phyloP scores from a whole-genome alignment of 108 stramenopile genomes.

The Skeletonema marinoi region DNA sequence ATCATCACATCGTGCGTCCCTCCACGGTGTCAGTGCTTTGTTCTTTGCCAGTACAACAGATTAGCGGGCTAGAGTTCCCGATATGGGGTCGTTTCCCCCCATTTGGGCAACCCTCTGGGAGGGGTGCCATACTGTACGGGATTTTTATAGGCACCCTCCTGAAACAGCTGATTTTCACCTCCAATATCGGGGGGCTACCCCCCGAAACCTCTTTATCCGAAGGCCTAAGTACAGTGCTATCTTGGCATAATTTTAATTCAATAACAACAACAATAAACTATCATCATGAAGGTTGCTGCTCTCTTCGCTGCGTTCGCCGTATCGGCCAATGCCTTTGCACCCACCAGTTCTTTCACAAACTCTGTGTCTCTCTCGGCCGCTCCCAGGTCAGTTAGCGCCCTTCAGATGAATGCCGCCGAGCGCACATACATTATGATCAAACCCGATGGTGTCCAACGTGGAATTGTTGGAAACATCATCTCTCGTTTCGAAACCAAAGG shows the following conservation, averaged over 20 bases:
- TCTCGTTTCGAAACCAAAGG: slow-evolving; percentile 92
- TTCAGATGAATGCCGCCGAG: slow-evolving; percentile 64
- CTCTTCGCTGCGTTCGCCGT: slow-evolving; percentile 27
- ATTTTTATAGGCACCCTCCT: too few relatives aligned
- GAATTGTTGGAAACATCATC: slow-evolving; percentile 90
- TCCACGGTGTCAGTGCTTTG: not conserved
- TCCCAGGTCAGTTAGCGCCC: slow-evolving; percentile 29
- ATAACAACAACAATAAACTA: not conserved
- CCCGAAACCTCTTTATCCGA: too few relatives aligned
- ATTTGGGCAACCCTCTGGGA: too few relatives aligned
- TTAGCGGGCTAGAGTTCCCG: too few relatives aligned
- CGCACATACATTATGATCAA: slow-evolving; percentile 90
- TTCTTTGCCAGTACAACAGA: not conserved
- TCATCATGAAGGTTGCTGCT: slow-evolving; percentile 42
- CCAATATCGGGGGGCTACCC: too few relatives aligned
- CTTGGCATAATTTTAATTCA: too few relatives aligned
- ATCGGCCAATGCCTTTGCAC: slow-evolving; percentile 50
- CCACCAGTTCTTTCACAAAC: slow-evolving; percentile 31
- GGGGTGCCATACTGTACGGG: too few relatives aligned
- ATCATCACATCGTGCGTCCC: not conserved
- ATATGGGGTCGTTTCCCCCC: too few relatives aligned
- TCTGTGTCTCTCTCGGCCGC: slow-evolving; percentile 34
- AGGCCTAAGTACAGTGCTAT: too few relatives aligned
- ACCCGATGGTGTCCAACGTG: slow-evolving; percentile 90
- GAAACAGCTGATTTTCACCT: too few relatives aligned